Evolutionary conservation across 768 basidiomycete genomes (phyloP), one percentile per base, ranked within the genome.

Genomic region (Lanmaoa pseudosensibilis): DNA sequence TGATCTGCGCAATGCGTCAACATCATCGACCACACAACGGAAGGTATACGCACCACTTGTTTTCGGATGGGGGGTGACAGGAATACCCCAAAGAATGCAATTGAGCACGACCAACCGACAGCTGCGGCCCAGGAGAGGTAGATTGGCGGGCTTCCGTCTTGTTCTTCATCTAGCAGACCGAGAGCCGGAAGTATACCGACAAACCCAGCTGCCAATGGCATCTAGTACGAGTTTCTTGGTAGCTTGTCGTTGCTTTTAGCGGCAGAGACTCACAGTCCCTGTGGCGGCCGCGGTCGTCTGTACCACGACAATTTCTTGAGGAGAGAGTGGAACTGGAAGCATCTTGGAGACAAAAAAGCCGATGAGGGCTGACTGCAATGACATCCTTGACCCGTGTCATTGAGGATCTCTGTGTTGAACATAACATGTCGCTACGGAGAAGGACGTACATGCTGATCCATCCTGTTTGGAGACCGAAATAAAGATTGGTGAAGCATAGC

Each of bases 41-140:
- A 52, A 25, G 23, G 30, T 38, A 44, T 32, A 77, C 87, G 32
- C 60, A 94, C 92, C 65, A 96, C 94, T 84, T 97, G 94, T 68
- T 92, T 91, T 46, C 96, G 85, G 30, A 98, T 82, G 8, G 95
- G 96, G 16, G 94, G 93, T 2, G 96, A 96, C 40, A 98, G 79
- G 71, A 98, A 96, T n/a, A 98, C 95, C 83, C 95, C 96, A 73
- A 98, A 98, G 76, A 94, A 98, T 5, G 95, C 95, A 27, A 96
- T 82, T 7, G 88, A 91, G 58, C 84, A 86, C 12, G 92, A 94
- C 96, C 96, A 98, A 5, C 80, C 83, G 21, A 94, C 76, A 21
- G 92, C 82, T 30, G 83, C 79, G 19, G 83, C 57, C 85, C 87
- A 94, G 9, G 86, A 83, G 39, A 98, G 76, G 57, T 80, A 75